Conservation (phyloP, 495 filamentous ascomycete genomes). For the Podospora fimiseda region DNA sequence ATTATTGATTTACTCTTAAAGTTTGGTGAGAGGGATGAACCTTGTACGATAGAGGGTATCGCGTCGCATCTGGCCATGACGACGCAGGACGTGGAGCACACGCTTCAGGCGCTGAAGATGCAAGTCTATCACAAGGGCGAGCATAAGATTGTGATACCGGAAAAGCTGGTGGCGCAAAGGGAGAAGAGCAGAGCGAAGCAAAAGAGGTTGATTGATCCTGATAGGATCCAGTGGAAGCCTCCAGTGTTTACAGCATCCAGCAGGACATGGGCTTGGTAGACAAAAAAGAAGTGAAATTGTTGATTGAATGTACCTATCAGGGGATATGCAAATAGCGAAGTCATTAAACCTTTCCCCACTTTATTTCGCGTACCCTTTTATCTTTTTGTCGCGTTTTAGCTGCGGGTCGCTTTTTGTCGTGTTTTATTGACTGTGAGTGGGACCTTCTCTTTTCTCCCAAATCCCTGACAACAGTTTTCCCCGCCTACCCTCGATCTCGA, state of each 20-base stretch:
- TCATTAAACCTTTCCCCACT: background rate
- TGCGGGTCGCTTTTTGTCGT: background rate
- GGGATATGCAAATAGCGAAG: background rate
- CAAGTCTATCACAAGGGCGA: constrained; percentile 88
- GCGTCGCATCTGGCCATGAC: constrained; percentile 83
- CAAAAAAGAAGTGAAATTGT: background rate
- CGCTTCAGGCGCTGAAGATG: constrained; percentile 88
- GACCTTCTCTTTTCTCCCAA: background rate
- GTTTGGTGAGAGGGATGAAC: constrained; percentile 51
- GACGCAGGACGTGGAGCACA: constrained; percentile 88
- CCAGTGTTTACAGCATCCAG: constrained; percentile 85
- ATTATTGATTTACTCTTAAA: constrained; percentile 77
- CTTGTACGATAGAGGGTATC: constrained; percentile 75
- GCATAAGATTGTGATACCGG: constrained; percentile 81
- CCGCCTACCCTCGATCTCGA: background rate
- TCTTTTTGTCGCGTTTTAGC: background rate
- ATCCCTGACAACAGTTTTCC: background rate
- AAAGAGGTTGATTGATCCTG: constrained; percentile 66
- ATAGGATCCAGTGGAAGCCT: constrained; percentile 86
- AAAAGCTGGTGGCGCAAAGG: constrained; percentile 60
- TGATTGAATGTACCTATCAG: background rate
- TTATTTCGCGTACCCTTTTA: background rate
- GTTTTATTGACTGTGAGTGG: background rate
- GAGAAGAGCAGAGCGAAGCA: constrained; percentile 69
- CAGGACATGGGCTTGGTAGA: constrained; percentile 96